These are phyloP conservation scores for Geotrichum aggregatum DNA, from an alignment of 1,139 yeast species.

Conservation along the genomic window DNA sequence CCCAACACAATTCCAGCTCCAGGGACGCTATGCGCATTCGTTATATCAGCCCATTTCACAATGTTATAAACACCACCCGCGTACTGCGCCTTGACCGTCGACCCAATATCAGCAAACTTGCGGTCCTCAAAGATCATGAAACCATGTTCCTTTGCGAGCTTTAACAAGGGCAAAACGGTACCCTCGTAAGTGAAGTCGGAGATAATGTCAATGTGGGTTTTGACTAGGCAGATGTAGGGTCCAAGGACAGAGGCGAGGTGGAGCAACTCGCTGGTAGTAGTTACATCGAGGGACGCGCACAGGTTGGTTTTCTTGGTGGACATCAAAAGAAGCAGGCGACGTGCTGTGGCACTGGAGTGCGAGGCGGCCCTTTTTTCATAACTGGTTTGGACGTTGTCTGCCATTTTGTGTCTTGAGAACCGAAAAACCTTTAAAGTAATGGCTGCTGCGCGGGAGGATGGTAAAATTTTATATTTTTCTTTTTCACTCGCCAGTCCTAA, in stretches of 20 bases:
- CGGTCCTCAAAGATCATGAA: slow-evolving; percentile 92
- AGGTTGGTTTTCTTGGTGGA: slow-evolving; percentile 77
- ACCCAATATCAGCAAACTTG: slow-evolving; percentile 98
- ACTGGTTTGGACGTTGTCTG: slow-evolving; percentile 34
- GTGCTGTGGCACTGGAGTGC: slow-evolving; percentile 77
- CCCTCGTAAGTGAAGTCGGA: slow-evolving; percentile 81
- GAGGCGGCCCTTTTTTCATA: slow-evolving; percentile 65
- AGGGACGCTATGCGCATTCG: slow-evolving; percentile 96
- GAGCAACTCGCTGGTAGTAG: slow-evolving; percentile 70
- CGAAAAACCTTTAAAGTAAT: no score
- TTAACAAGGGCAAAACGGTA: slow-evolving; percentile 70
- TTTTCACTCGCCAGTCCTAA: no score
- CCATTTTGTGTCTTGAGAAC: neutral
- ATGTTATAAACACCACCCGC: slow-evolving; percentile 84
- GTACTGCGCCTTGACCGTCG: slow-evolving; percentile 92
- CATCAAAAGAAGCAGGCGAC: slow-evolving; percentile 68
- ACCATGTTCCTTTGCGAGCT: slow-evolving; percentile 67
- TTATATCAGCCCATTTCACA: slow-evolving; percentile 92
- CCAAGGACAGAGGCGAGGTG: slow-evolving; percentile 72
- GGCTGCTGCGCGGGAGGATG: no score
- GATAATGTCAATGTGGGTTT: slow-evolving; percentile 90
- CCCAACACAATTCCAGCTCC: slow-evolving; percentile 93
- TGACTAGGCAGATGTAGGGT: slow-evolving; percentile 85
- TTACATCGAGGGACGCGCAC: slow-evolving; percentile 95
- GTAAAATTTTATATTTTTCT: no score